Evolutionary conservation across 192 early-diverging fungal species (phyloP).

Genomic region (Coemansia sp.): DNA sequence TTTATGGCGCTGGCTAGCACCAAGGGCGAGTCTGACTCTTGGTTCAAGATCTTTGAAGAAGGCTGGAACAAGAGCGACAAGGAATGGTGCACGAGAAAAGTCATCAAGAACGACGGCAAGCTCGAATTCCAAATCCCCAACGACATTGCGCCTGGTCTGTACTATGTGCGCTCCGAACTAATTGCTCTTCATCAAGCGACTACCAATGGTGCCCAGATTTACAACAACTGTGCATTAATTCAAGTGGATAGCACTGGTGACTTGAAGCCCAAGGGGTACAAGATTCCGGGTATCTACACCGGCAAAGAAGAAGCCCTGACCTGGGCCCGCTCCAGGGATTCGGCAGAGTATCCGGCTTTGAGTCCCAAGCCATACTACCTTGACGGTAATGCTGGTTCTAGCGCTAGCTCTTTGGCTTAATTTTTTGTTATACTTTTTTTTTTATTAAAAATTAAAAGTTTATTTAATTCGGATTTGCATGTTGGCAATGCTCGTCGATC

Average conservation of each 20-base stretch:
- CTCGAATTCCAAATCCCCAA: constrained; percentile 28
- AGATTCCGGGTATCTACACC: constrained; percentile 6
- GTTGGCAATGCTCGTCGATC: no score
- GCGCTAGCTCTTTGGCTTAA: neutral
- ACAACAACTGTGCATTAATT: constrained; percentile 1
- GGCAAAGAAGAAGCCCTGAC: neutral
- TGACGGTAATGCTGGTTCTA: neutral
- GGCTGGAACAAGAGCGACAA: constrained; percentile 22
- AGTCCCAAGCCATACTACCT: neutral
- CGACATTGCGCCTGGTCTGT: constrained; percentile 19
- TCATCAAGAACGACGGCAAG: constrained; percentile 26
- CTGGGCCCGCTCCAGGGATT: neutral
- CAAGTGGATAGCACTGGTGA: neutral
- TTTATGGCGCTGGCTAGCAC: constrained; percentile 28
- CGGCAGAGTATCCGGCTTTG: neutral
- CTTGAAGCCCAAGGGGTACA: neutral
- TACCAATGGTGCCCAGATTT: neutral
- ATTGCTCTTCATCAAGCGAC: constrained; percentile 3
- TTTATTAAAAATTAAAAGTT: no score
- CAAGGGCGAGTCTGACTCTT: constrained; percentile 20
- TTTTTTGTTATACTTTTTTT: no score
- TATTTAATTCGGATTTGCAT: no score
- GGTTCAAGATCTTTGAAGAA: constrained; percentile 45
- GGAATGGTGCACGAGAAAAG: constrained; percentile 31
- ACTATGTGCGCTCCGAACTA: constrained; percentile 2